phyloP scores from a whole-genome alignment of 805 yeast species.

The Hyphopichia homilentoma region DNA sequence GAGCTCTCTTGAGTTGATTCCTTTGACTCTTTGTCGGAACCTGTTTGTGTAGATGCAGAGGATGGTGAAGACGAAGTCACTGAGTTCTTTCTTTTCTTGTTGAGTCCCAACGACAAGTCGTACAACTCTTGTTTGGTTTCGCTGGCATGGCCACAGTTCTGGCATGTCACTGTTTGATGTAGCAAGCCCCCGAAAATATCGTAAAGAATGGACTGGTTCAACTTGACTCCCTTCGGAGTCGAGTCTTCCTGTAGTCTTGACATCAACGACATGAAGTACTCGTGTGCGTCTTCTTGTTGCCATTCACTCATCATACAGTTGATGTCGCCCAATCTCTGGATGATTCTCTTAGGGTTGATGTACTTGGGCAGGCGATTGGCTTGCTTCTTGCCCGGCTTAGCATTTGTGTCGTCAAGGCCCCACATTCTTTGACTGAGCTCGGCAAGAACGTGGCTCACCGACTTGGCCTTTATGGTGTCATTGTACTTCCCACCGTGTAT shows the following conservation, averaged over 20 bases:
- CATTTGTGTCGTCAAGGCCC: constrained; percentile 43
- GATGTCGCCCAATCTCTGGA: constrained; percentile 71
- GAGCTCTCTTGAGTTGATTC: background rate
- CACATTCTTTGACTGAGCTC: constrained; percentile 69
- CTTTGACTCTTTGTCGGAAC: constrained; percentile 4
- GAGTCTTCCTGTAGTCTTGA: constrained; percentile 87
- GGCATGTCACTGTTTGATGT: constrained; percentile 81
- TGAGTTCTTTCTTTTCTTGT: constrained; percentile 28
- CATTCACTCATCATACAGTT: constrained; percentile 96
- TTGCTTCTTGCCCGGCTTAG: constrained; percentile 14
- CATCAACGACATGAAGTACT: constrained; percentile 89
- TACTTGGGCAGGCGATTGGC: constrained; percentile 34
- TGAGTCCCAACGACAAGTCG: constrained; percentile 81
- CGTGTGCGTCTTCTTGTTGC: constrained; percentile 98
- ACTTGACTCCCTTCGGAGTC: constrained; percentile 84
- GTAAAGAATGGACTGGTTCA: constrained; percentile 77
- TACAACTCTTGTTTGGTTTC: constrained; percentile 91
- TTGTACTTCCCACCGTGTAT: constrained; percentile 53
- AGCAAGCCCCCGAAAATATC: constrained; percentile 93
- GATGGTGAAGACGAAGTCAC: constrained; percentile 2
- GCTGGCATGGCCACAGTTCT: constrained; percentile 75
- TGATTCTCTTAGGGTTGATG: constrained; percentile 73
- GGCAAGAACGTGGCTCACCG: constrained; percentile 66
- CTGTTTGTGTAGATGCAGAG: constrained; percentile 3
- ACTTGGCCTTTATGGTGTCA: constrained; percentile 43